A percentile compares a stretch with the other conserved stretches of the same genome.
Evolutionary conservation across 1,139 yeast species (phyloP).

Genomic region (Ogataea hybrid): DNA sequence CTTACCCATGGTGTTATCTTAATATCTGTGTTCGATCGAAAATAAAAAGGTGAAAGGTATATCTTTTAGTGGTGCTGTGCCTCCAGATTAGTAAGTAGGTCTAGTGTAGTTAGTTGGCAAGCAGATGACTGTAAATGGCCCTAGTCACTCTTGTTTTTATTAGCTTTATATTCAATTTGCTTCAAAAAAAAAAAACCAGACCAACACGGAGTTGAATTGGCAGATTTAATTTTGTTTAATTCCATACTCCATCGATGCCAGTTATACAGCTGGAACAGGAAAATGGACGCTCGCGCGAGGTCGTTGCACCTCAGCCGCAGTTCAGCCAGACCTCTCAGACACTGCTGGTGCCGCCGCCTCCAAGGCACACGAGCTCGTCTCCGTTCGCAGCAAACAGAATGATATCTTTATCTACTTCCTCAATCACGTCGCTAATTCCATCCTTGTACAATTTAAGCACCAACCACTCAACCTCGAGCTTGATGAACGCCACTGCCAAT

Average conservation of each 20-base stretch:
- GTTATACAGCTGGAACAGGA: slow-evolving; percentile 3
- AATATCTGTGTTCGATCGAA: neutral
- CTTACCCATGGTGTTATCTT: slow-evolving; percentile 13
- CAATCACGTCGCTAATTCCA: slow-evolving; percentile 30
- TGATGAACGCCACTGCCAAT: slow-evolving; percentile 13
- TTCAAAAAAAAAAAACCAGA: slow-evolving; percentile 1
- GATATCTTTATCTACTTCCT: slow-evolving; percentile 30
- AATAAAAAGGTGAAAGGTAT: neutral
- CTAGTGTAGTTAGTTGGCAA: neutral
- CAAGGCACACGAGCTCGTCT: slow-evolving; percentile 4
- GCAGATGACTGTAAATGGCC: neutral
- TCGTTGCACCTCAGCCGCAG: slow-evolving; percentile 6
- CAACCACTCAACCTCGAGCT: slow-evolving; percentile 24
- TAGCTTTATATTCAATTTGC: neutral
- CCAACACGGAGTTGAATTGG: slow-evolving; percentile 2
- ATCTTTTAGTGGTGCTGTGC: neutral
- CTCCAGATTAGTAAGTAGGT: neutral
- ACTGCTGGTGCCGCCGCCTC: slow-evolving; percentile 1
- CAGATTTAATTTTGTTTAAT: slow-evolving; percentile 1
- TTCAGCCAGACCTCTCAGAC: slow-evolving; percentile 1
- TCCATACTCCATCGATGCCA: slow-evolving; percentile 1
- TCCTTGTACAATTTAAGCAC: slow-evolving; percentile 26
- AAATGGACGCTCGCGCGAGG: slow-evolving; percentile 6
- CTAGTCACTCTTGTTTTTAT: neutral
- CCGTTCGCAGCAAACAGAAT: slow-evolving; percentile 22